These are phyloP conservation scores for Brassica balearica DNA, from an alignment of 441 rosid species.

Conservation along the genomic window DNA sequence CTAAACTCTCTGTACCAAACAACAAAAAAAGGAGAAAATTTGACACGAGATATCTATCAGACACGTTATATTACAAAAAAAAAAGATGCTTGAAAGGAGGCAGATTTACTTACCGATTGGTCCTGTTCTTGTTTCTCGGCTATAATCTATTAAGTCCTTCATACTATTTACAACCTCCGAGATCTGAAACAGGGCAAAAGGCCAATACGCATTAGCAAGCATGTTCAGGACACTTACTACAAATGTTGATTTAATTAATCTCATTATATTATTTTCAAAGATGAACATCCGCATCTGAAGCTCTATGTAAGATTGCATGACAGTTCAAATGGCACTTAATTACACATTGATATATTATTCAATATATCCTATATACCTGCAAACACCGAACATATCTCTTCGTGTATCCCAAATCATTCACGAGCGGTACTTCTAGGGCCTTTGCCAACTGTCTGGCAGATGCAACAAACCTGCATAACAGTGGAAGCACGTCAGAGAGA, in stretches of 20 bases:
- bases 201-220: conserved; percentile 15
- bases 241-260: not conserved
- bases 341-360: not conserved
- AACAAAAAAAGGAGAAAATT: not conserved
- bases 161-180: conserved; percentile 98
- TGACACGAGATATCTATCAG: conserved; percentile 11
- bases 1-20: conserved; percentile 78
- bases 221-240: conserved; percentile 1
- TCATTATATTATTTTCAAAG: too few relatives aligned
- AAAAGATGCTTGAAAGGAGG: conserved; percentile 9
- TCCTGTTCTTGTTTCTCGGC: conserved; percentile 86
- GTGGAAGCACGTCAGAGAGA: conserved; percentile 37
- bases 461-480: conserved; percentile 79
- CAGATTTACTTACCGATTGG: conserved; percentile 81
- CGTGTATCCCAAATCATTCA: conserved; percentile 98
- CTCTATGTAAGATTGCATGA: not conserved
- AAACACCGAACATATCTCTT: conserved; percentile 98
- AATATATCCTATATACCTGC: conserved; percentile 62
- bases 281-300: too few relatives aligned
- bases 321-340: conserved; percentile 1
- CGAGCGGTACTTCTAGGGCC: conserved; percentile 95
- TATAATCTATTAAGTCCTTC: conserved; percentile 99
- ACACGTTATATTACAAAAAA: not conserved
- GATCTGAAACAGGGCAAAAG: conserved; percentile 64
- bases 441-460: conserved; percentile 98